A percentile compares a stretch with the other conserved stretches of the same genome.
These are phyloP conservation scores for Oenanthe javanica DNA, from an alignment of 140 eudicot genomes.

Conservation along the genomic window DNA sequence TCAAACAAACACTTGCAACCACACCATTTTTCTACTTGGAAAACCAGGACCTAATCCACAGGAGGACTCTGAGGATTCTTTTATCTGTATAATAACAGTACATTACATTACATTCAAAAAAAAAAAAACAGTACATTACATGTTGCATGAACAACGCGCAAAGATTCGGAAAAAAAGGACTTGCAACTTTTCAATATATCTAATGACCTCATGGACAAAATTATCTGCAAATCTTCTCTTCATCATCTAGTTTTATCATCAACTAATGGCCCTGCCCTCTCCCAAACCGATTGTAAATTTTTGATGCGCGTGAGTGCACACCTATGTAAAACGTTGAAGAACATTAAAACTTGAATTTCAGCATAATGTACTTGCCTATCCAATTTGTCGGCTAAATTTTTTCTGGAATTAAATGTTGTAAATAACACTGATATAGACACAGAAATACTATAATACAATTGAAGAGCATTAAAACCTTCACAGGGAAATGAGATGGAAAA, in stretches of 20 bases:
- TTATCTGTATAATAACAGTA: background rate
- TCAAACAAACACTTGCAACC: background rate
- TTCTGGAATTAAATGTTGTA: background rate
- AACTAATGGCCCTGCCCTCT: background rate
- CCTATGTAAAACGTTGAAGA: no score
- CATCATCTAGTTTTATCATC: background rate
- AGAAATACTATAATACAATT: background rate
- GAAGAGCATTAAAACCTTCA: background rate
- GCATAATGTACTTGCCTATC: background rate
- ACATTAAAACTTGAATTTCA: no score
- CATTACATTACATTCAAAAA: no score
- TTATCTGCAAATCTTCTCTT: background rate
- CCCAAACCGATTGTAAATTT: no score
- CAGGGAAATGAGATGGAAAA: background rate
- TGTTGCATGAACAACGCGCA: no score
- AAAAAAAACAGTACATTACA: no score
- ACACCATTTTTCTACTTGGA: background rate
- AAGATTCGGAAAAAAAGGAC: background rate
- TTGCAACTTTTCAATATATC: background rate
- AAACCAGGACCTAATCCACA: background rate
- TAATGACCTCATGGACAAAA: background rate
- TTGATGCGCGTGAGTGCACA: no score
- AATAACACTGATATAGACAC: background rate
- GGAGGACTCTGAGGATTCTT: background rate
- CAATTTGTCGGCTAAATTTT: background rate